Evolutionary conservation across 1,139 yeast species (phyloP).

Genomic region (Suhomyces chickasaworum): DNA sequence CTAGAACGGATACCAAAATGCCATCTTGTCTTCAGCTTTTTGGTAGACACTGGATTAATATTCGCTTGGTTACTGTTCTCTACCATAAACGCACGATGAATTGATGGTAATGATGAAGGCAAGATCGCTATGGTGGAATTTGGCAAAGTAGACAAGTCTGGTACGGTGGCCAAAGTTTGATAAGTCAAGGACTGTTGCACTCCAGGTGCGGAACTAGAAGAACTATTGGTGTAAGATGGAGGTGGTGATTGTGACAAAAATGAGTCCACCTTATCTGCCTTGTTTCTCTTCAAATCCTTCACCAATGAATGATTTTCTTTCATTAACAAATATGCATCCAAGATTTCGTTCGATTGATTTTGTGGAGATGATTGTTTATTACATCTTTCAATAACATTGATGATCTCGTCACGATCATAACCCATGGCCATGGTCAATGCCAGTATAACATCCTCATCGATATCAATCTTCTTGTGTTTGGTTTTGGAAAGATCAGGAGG

Average conservation of each 20-base stretch:
- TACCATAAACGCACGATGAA: slow-evolving; percentile 91
- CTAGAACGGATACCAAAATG: slow-evolving; percentile 97
- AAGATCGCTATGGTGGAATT: slow-evolving; percentile 81
- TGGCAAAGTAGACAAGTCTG: slow-evolving; percentile 53
- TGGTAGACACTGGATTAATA: slow-evolving; percentile 73
- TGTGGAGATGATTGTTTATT: slow-evolving; percentile 44
- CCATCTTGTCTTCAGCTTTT: slow-evolving; percentile 95
- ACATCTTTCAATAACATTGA: slow-evolving; percentile 61
- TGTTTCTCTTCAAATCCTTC: slow-evolving; percentile 61
- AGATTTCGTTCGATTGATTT: slow-evolving; percentile 64
- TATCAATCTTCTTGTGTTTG: slow-evolving; percentile 45
- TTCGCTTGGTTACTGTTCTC: slow-evolving; percentile 53
- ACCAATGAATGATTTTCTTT: slow-evolving; percentile 77
- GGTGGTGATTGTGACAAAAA: slow-evolving; percentile 57
- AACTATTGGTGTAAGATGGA: slow-evolving; percentile 28
- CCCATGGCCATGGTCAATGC: slow-evolving; percentile 91
- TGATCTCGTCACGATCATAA: slow-evolving; percentile 82
- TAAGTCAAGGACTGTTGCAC: slow-evolving; percentile 52
- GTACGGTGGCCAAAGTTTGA: slow-evolving; percentile 53
- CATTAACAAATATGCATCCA: slow-evolving; percentile 89
- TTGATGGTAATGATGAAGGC: slow-evolving; percentile 92
- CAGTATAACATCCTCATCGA: slow-evolving; percentile 78
- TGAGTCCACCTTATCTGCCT: slow-evolving; percentile 53
- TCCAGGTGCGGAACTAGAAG: slow-evolving; percentile 39
- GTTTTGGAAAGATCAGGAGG: slow-evolving; percentile 62